Percentiles rank a stretch among this genome's conserved stretches.
These are phyloP conservation scores for Diplocarpon mali DNA, from an alignment of 2,329 filamentous ascomycete species.

Conservation along the genomic window DNA sequence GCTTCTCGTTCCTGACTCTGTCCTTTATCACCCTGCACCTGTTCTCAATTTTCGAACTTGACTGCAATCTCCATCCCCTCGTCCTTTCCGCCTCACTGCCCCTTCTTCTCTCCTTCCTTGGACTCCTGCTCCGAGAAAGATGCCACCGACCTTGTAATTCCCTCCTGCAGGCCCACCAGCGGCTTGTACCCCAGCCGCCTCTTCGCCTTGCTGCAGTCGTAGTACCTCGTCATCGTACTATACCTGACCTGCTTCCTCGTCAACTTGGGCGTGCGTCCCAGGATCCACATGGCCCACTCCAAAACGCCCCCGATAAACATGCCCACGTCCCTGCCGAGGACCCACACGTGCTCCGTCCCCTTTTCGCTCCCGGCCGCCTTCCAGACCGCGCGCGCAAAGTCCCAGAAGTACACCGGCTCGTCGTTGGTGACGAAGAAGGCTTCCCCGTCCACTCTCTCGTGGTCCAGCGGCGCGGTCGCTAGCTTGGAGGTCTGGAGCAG, in stretches of 20 bases:
- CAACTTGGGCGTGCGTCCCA: slow-evolving; percentile 45
- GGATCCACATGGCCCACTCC: slow-evolving; percentile 39
- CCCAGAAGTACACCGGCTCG: slow-evolving; percentile 82
- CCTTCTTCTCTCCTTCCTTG: slow-evolving; percentile 23
- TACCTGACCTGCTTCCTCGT: slow-evolving; percentile 39
- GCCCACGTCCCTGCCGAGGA: slow-evolving; percentile 40
- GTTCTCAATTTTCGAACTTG: too few relatives aligned
- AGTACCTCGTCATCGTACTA: slow-evolving; percentile 67
- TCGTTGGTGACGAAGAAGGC: slow-evolving; percentile 88
- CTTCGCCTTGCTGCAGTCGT: slow-evolving; percentile 67
- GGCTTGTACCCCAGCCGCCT: slow-evolving; percentile 58
- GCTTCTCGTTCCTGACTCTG: too few relatives aligned
- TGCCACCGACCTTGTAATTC: slow-evolving; percentile 31
- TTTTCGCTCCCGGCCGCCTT: slow-evolving; percentile 41
- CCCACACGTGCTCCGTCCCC: slow-evolving; percentile 44
- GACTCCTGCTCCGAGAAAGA: slow-evolving; percentile 19
- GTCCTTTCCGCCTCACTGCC: slow-evolving; percentile 10
- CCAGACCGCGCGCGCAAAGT: slow-evolving; percentile 75
- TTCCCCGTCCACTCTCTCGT: slow-evolving; percentile 71
- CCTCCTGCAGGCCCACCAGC: slow-evolving; percentile 55
- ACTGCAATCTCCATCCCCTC: too few relatives aligned
- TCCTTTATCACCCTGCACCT: too few relatives aligned
- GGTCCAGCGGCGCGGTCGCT: slow-evolving; percentile 49
- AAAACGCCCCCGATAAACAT: slow-evolving; percentile 39
- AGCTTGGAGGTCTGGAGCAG: slow-evolving; percentile 30